Evolutionary conservation across 345 rosid species (phyloP).

Genomic region (Aquilaria malaccensis): DNA sequence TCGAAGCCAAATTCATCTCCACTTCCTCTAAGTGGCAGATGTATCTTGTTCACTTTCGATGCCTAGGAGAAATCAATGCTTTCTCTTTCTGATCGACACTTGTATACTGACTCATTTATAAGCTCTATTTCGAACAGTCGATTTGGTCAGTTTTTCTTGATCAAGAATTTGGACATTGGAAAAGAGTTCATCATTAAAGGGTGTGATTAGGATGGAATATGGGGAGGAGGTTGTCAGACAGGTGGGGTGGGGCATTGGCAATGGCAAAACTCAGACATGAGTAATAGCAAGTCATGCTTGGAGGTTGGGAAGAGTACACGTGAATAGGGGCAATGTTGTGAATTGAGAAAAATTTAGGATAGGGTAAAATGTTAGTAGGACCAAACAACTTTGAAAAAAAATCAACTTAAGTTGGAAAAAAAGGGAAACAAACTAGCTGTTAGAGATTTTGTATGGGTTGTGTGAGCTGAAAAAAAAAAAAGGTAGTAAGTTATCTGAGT

Average conservation of each 20-base stretch:
- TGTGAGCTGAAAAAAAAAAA: too few relatives aligned
- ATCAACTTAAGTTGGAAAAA: too few relatives aligned
- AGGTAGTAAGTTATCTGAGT: too few relatives aligned
- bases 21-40: constrained; percentile 6
- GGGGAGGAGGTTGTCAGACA: constrained; percentile 90
- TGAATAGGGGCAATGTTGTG: too few relatives aligned
- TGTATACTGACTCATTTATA: constrained; percentile 16
- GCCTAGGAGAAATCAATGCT: constrained; percentile 63
- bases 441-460: too few relatives aligned
- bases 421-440: too few relatives aligned
- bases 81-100: constrained; percentile 24
- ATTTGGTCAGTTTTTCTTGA: constrained; percentile 67
- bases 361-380: too few relatives aligned
- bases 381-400: too few relatives aligned
- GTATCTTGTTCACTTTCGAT: constrained; percentile 50
- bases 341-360: too few relatives aligned
- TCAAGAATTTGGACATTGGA: constrained; percentile 82
- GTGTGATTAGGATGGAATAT: constrained; percentile 63
- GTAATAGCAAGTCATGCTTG: too few relatives aligned
- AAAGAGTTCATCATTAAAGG: constrained; percentile 83
- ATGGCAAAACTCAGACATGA: too few relatives aligned
- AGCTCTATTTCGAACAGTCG: constrained; percentile 25
- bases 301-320: too few relatives aligned
- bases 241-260: constrained; percentile 17
- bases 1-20: constrained; percentile 14